Conservation (phyloP, 192 early-diverging fungal species). For the Coemansia sp. region DNA sequence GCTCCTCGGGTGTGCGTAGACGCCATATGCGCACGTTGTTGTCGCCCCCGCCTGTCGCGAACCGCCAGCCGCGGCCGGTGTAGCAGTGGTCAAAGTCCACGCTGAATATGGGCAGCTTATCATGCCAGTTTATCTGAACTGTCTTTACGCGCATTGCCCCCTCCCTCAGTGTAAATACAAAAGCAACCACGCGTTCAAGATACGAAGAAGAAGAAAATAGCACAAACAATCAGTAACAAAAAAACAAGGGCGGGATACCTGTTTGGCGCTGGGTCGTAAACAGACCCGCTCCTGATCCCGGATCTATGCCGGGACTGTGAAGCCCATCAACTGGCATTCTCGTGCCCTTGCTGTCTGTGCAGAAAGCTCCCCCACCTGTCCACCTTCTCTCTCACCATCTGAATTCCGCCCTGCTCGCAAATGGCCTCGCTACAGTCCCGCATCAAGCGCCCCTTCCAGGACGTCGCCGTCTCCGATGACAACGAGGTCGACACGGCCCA, state of each 20-base stretch:
- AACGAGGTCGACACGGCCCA: constrained; percentile 63
- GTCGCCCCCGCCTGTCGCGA: constrained; percentile 90
- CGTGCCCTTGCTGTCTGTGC: too few relatives aligned
- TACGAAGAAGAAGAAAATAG: neutral
- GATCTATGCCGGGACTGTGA: too few relatives aligned
- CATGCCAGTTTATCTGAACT: constrained; percentile 94
- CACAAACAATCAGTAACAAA: too few relatives aligned
- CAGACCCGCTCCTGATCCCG: too few relatives aligned
- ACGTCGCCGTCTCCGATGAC: constrained; percentile 57
- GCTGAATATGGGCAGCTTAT: constrained; percentile 82
- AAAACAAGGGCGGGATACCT: too few relatives aligned
- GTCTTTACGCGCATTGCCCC: constrained; percentile 59
- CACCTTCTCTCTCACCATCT: neutral
- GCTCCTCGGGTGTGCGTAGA: constrained; percentile 9
- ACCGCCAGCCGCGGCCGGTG: constrained; percentile 48
- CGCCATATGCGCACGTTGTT: constrained; percentile 73
- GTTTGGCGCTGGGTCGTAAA: too few relatives aligned
- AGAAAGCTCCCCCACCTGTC: too few relatives aligned
- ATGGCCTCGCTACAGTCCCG: constrained; percentile 53
- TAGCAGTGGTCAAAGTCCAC: constrained; percentile 75
- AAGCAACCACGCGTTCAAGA: neutral
- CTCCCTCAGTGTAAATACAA: neutral
- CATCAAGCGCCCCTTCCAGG: constrained; percentile 57
- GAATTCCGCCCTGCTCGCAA: too few relatives aligned
- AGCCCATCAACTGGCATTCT: too few relatives aligned